phyloP scores from a whole-genome alignment of 495 filamentous ascomycete species.

The Aspergillus conjunctus region DNA sequence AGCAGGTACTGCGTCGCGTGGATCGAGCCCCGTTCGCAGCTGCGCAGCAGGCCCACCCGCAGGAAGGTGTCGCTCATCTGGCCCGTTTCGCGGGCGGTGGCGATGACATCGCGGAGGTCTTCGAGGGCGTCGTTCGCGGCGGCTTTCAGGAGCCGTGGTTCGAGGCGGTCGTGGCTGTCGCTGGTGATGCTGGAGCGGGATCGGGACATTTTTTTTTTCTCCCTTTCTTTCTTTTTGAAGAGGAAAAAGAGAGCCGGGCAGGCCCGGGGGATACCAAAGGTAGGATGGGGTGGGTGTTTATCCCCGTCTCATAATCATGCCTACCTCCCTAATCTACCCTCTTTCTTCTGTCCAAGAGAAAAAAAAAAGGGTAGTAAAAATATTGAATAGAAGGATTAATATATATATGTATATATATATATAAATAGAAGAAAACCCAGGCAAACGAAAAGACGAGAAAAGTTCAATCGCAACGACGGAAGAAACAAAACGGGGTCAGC shows the following conservation, averaged over 20 bases:
- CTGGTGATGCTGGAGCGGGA: conserved; percentile 46
- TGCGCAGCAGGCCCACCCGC: conserved; percentile 53
- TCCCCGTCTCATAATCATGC: background rate
- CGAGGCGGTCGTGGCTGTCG: conserved; percentile 50
- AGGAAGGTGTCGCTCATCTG: conserved; percentile 55
- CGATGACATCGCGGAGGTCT: conserved; percentile 40
- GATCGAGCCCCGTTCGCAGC: conserved; percentile 49
- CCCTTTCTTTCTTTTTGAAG: background rate
- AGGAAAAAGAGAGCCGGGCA: background rate
- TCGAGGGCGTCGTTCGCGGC: conserved; percentile 47
- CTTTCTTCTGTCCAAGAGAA: background rate
- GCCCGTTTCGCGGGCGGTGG: conserved; percentile 40
- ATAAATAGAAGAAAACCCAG: background rate
- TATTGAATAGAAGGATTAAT: no score
- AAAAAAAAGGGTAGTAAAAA: background rate
- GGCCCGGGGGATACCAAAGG: background rate
- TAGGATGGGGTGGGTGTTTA: no score
- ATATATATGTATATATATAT: no score
- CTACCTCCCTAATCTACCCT: background rate
- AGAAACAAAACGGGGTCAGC: background rate
- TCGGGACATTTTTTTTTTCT: conserved; percentile 30
- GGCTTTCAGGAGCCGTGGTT: conserved; percentile 56
- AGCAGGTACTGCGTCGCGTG: conserved; percentile 50
- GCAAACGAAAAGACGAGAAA: background rate
- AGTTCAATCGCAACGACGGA: background rate